These are phyloP conservation scores for Termitomyces sp. DNA, from an alignment of 768 basidiomycete genomes.

Conservation along the genomic window DNA sequence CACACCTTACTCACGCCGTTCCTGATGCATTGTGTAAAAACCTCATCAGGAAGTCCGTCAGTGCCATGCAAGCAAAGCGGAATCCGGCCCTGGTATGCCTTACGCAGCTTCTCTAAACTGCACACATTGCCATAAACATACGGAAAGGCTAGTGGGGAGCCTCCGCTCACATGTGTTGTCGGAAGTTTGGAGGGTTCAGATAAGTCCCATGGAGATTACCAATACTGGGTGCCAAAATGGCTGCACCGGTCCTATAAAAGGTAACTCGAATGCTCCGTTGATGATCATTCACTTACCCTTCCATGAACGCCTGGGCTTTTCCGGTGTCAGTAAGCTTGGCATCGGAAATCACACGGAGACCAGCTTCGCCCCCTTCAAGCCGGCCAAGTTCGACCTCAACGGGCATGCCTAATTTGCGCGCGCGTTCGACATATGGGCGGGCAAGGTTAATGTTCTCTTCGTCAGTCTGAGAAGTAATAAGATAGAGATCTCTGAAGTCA, in stretches of 20 bases:
- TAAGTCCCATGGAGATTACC: constrained; percentile 45
- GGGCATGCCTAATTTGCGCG: constrained; percentile 31
- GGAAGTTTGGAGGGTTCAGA: constrained; percentile 39
- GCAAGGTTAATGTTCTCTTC: constrained; percentile 42
- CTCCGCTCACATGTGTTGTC: constrained; percentile 33
- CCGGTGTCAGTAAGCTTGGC: constrained; percentile 40
- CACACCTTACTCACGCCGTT: constrained; percentile 39
- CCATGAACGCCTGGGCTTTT: constrained; percentile 39
- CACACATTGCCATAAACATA: neutral
- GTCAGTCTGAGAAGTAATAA: constrained; percentile 29
- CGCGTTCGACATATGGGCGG: constrained; percentile 39
- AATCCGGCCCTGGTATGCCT: constrained; percentile 28
- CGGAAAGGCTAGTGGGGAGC: neutral
- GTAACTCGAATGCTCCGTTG: neutral
- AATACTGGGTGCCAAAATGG: constrained; percentile 42
- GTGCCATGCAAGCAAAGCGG: constrained; percentile 43
- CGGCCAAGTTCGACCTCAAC: constrained; percentile 46
- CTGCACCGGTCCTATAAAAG: constrained; percentile 32
- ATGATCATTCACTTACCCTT: constrained; percentile 21
- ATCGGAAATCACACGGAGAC: constrained; percentile 40
- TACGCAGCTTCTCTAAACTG: constrained; percentile 32
- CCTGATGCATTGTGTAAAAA: constrained; percentile 40
- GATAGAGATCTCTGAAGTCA: no score
- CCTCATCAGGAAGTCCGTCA: constrained; percentile 36
- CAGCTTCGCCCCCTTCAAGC: constrained; percentile 45